A percentile compares a stretch with the other conserved stretches of the same genome.
Evolutionary conservation across 768 basidiomycete genomes (phyloP).

Genomic region (Cystofilobasidium bisporidii): DNA sequence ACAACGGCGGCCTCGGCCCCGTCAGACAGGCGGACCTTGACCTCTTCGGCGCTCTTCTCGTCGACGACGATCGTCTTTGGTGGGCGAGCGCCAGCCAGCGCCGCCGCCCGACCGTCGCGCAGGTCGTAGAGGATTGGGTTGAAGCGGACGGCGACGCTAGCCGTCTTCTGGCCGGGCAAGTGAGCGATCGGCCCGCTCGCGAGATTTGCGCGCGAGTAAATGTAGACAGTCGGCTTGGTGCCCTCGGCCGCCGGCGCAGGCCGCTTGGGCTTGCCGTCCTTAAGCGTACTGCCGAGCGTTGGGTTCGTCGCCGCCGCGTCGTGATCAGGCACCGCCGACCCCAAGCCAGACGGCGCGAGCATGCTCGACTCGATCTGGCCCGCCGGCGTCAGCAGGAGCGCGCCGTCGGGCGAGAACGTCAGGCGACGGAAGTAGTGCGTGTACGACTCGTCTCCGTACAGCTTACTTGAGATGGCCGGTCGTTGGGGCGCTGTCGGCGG

Average conservation of each 20-base stretch:
- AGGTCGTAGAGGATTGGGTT: slow-evolving; percentile 88
- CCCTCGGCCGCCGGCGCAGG: slow-evolving; percentile 29
- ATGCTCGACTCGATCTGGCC: slow-evolving; percentile 80
- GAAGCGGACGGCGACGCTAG: slow-evolving; percentile 86
- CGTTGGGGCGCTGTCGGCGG: slow-evolving; percentile 7
- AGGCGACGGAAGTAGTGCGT: slow-evolving; percentile 93
- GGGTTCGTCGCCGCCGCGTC: not conserved
- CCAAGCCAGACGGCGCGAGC: slow-evolving; percentile 46
- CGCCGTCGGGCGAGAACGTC: slow-evolving; percentile 90
- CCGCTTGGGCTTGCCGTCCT: not conserved
- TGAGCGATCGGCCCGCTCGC: slow-evolving; percentile 86
- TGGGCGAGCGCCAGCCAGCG: slow-evolving; percentile 32
- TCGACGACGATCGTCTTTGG: slow-evolving; percentile 53
- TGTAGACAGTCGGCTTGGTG: slow-evolving; percentile 64
- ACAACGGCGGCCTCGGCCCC: not conserved
- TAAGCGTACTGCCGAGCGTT: not conserved
- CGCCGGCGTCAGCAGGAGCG: slow-evolving; percentile 83
- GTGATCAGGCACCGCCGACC: not conserved
- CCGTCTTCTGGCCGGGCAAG: slow-evolving; percentile 90
- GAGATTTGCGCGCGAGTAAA: slow-evolving; percentile 92
- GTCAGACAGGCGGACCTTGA: slow-evolving; percentile 45
- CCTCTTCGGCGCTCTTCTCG: slow-evolving; percentile 54
- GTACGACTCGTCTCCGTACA: slow-evolving; percentile 91
- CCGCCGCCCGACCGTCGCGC: slow-evolving; percentile 48
- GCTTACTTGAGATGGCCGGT: slow-evolving; percentile 40